Conservation (phyloP, 108 stramenopile species). For the Chaetoceros muelleri region DNA sequence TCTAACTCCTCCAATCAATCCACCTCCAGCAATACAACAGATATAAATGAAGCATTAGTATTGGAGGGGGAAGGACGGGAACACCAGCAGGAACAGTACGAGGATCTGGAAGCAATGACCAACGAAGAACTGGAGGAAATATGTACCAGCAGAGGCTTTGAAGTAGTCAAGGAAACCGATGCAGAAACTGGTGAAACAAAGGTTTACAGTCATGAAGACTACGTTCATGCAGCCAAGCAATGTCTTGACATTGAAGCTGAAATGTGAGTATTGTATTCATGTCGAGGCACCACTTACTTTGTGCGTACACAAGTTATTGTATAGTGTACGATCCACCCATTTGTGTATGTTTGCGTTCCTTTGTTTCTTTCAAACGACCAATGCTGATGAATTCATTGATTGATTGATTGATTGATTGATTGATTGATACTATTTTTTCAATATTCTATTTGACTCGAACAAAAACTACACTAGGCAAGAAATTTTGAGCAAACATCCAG, state of each 20-base stretch:
- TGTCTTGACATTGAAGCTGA: conserved; percentile 72
- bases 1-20: not conserved
- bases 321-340: no score
- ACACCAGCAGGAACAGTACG: conserved; percentile 2
- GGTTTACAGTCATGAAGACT: conserved; percentile 52
- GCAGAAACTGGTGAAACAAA: conserved; percentile 21
- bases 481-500: conserved; percentile 53
- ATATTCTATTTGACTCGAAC: no score
- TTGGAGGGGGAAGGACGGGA: not conserved
- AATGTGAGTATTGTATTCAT: conserved; percentile 31
- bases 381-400: no score
- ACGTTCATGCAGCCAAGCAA: conserved; percentile 69
- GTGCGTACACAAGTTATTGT: not conserved
- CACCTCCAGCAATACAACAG: not conserved
- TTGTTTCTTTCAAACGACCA: no score
- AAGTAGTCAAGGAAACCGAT: conserved; percentile 33
- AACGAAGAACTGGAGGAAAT: conserved; percentile 57
- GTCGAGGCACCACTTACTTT: not conserved
- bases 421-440: no score
- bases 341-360: no score
- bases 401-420: no score
- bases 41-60: not conserved
- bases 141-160: conserved; percentile 70
- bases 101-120: conserved; percentile 48
- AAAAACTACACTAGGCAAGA: conserved; percentile 46